Base-by-base conservation (phyloP, 371 early-diverging fungal species). In the Rhizopus stolonifer region DNA sequence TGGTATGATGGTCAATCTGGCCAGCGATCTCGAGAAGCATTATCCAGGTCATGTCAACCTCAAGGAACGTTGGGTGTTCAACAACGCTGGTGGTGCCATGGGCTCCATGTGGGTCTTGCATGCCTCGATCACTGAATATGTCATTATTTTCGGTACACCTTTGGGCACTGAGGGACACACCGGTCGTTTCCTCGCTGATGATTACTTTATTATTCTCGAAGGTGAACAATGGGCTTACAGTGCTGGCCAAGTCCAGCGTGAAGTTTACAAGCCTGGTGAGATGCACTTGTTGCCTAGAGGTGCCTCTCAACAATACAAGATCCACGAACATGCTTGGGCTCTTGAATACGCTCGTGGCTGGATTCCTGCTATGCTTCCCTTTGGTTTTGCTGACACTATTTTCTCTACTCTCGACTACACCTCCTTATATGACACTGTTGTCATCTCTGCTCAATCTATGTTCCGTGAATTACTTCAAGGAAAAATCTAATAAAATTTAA, bases 11-110 rank as follows among this genome's bases (percentile, higher is more conserved):
- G 42, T 46, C 19, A 50, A 57, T 26, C 62, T 78, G 58, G 74
- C 74, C 21, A 17, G 49, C 13, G 74, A 74, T 46, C 52, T 78
- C 19, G 63, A 67, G 21, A 52, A 64, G 46, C 55, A 63, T 39
- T 78, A 78, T 38, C 79, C 79, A 53, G 73, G 75, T 13, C 74
- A 78, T 52, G 56, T 78, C 22, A 9, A 56, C 7, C 21, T 74
- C 8, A 67, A 78, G 55, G 69, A 78, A 48, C 74, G 75, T 52
- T 75, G 79, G 76, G 76, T 79, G 0, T 76, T 80, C 48, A 80
- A 77, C 70, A 77, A 74, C 49, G 80, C 80, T 54, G 77, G 77
- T 60, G 80, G 80, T 56, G 80, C 80, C 29, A 80, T 80, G 80
- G 77, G 77, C n/a, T 55, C 75, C 22, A 80, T 80, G 77, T 79